phyloP scores from a whole-genome alignment of 192 early-diverging fungal species.

The Coemansia sp. region DNA sequence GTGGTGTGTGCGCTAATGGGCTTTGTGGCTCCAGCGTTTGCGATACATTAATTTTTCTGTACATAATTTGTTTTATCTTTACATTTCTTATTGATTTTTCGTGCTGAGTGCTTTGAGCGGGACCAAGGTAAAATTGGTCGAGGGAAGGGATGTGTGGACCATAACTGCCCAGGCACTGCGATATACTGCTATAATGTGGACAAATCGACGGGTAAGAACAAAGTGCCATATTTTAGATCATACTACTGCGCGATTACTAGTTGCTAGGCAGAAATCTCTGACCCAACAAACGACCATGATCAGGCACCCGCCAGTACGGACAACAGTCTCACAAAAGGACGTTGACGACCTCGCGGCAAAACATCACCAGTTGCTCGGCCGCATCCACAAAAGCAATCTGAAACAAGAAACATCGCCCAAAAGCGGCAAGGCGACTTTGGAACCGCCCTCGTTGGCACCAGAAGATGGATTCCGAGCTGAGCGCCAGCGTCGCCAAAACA shows the following conservation, averaged over 20 bases:
- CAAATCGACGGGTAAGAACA: too few species aligned
- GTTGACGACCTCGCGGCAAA: conserved; percentile 40
- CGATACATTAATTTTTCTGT: conserved; percentile 1
- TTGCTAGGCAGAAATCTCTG: neutral
- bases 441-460: too few species aligned
- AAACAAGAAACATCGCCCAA: too few species aligned
- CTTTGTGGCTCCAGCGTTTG: neutral
- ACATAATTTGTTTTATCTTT: neutral
- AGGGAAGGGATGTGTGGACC: conserved; percentile 1
- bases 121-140: too few species aligned
- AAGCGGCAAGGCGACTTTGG: too few species aligned
- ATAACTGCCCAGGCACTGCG: conserved; percentile 7
- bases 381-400: conserved; percentile 14
- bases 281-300: conserved; percentile 22
- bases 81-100: neutral
- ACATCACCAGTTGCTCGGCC: conserved; percentile 35
- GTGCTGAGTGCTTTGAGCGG: neutral
- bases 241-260: neutral
- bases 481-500: conserved; percentile 28
- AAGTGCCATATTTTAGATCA: too few species aligned
- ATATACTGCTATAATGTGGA: neutral
- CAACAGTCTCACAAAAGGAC: conserved; percentile 47
- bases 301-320: conserved; percentile 38
- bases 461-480: conserved; percentile 17
- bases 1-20: neutral